Base-by-base conservation (phyloP, 163 green algal species). In the Chloroidium sp. region DNA sequence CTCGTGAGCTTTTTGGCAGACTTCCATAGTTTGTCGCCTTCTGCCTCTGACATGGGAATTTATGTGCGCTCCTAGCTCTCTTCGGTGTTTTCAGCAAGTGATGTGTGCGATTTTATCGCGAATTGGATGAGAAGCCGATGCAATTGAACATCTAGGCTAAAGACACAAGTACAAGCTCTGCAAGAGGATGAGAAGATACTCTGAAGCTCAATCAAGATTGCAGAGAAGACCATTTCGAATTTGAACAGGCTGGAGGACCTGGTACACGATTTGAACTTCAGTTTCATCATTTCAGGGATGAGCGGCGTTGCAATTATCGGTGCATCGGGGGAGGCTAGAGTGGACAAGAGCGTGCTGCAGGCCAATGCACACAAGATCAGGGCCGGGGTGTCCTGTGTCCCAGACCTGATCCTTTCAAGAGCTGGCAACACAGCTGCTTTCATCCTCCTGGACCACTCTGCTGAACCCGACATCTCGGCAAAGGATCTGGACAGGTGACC, bases 11-110 rank as follows among this genome's bases (percentile, higher is more conserved):
- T 78, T 88, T 64, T 87, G 77, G 90, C 91, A 81, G 94, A 84
- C 74, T 91, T 90, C 58, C 81, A 82, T 0, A 90, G 77, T 76
- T 85, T 86, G 58, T 90, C 82, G 36, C 84, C 88, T 36, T 92
- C 86, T 10, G 12, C 74, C n/a, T 59, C 6, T 59, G 69, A 4
- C 69, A 76, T 76, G 6, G 64, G 6, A 72, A 10, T 72, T 72
- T 72, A 6, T 10, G 64, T 6, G 64, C 36, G 36, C 36, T 36
- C 36, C 36, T 36, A 36, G 36, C 36, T 36, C 36, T 72, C 8
- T 72, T 6, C 6, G 64, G 64, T 72, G 64, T n/a, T 72, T 6
- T 72, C 8, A n/a, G 64, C 64, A 72, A 72, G 8, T 72, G 64
- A 6, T 72, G 64, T 6, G 8, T 6, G 64, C 6, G 6, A 72